phyloP scores from a whole-genome alignment of 805 yeast species.

The Wickerhamomyces bovis region DNA sequence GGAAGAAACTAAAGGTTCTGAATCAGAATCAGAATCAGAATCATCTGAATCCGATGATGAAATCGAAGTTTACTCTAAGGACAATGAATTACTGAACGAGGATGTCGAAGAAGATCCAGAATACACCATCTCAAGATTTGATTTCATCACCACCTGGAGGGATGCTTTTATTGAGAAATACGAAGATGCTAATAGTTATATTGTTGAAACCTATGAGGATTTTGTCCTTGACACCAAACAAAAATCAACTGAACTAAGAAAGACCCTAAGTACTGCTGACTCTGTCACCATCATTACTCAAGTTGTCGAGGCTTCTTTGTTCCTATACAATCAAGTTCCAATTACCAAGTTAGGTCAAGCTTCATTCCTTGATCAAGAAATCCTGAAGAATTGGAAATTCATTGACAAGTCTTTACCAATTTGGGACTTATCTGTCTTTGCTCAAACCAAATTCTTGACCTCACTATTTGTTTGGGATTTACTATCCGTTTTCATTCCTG shows the following conservation, averaged over 20 bases:
- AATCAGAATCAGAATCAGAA: slow-evolving; percentile 10
- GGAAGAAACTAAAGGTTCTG: slow-evolving; percentile 10
- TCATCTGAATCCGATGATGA: too few species aligned
- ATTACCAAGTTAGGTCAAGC: slow-evolving; percentile 12
- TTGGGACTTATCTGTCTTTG: slow-evolving; percentile 16
- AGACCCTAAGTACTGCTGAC: slow-evolving; percentile 23
- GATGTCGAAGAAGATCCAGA: slow-evolving; percentile 17
- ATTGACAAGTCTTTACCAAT: slow-evolving; percentile 11
- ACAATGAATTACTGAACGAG: slow-evolving; percentile 7
- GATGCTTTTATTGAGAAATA: slow-evolving; percentile 19
- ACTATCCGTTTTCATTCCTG: slow-evolving; percentile 19
- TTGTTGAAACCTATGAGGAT: slow-evolving; percentile 12
- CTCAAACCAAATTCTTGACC: slow-evolving; percentile 16
- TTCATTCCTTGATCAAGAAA: slow-evolving; percentile 17
- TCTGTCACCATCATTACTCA: slow-evolving; percentile 19
- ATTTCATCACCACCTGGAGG: slow-evolving; percentile 12
- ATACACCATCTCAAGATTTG: slow-evolving; percentile 7
- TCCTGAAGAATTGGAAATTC: slow-evolving; percentile 15
- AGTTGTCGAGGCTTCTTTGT: slow-evolving; percentile 14
- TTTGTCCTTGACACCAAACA: slow-evolving; percentile 4
- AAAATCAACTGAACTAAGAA: slow-evolving; percentile 14
- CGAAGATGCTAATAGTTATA: slow-evolving; percentile 18
- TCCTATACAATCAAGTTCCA: slow-evolving; percentile 16
- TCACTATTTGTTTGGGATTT: slow-evolving; percentile 21
- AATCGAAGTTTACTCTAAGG: slow-evolving; percentile 2